A percentile compares a stretch with the other conserved stretches of the same genome.
phyloP scores from a whole-genome alignment of 2,329 filamentous ascomycete genomes.

The Beauveria pseudobassiana region DNA sequence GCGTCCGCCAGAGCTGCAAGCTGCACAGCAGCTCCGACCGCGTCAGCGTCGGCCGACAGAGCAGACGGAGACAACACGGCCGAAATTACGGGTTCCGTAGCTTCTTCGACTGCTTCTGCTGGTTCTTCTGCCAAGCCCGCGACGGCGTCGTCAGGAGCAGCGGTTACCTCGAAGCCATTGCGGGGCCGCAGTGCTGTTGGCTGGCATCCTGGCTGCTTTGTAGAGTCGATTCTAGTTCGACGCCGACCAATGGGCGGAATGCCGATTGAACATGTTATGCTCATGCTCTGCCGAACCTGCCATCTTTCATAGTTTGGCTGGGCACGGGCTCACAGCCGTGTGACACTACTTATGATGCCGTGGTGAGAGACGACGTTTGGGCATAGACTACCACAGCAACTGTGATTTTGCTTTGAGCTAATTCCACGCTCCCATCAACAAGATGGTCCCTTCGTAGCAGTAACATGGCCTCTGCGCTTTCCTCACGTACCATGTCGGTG shows the following conservation, averaged over 20 bases:
- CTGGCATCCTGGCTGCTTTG: slow-evolving; percentile 4
- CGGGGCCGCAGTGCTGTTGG: neutral
- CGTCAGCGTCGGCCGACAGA: slow-evolving; percentile 6
- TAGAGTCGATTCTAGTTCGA: neutral
- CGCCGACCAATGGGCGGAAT: too few relatives aligned
- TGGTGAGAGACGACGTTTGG: neutral
- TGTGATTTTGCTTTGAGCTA: too few relatives aligned
- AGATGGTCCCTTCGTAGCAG: too few relatives aligned
- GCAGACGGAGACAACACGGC: neutral
- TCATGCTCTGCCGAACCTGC: neutral
- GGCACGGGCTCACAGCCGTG: neutral
- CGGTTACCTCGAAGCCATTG: neutral
- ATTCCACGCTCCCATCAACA: too few relatives aligned
- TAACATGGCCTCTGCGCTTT: too few relatives aligned
- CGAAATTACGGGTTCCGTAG: neutral
- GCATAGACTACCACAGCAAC: too few relatives aligned
- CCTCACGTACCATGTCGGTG: too few relatives aligned
- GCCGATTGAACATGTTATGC: neutral
- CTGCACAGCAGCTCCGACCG: slow-evolving; percentile 4
- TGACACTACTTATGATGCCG: neutral
- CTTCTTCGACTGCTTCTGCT: neutral
- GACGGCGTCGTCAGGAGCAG: neutral
- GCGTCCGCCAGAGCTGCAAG: slow-evolving; percentile 4
- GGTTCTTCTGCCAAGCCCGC: neutral
- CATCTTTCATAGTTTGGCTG: neutral